Evolutionary conservation across 129 eudicot genomes (phyloP).

Genomic region (Helichrysum umbraculigerum): DNA sequence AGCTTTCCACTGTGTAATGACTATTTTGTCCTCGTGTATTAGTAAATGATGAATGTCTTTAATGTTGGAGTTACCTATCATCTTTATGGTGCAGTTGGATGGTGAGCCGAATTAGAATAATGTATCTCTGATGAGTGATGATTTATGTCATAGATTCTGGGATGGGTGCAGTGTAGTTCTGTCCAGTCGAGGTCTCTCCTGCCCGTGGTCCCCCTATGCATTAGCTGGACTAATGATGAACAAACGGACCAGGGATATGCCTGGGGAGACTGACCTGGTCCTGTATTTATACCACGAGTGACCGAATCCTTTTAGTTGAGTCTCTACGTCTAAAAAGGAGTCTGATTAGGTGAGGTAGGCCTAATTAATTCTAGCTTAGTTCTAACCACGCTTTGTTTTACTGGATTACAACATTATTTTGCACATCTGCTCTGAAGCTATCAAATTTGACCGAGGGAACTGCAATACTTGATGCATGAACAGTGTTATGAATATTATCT

Average conservation of each 20-base stretch:
- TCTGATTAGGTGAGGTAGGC: background rate
- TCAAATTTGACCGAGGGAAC: background rate
- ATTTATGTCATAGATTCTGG: background rate
- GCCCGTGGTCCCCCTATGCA: background rate
- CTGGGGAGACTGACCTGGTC: background rate
- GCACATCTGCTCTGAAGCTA: background rate
- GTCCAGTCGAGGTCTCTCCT: background rate
- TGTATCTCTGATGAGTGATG: background rate
- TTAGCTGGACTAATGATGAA: background rate
- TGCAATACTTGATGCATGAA: background rate
- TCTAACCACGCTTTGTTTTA: background rate
- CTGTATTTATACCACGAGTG: background rate
- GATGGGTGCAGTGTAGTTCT: background rate
- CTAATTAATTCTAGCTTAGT: background rate
- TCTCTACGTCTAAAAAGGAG: background rate
- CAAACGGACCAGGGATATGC: background rate
- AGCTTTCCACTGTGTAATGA: conserved; percentile 26
- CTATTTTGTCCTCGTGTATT: conserved; percentile 8
- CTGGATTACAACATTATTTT: background rate
- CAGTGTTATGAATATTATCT: background rate
- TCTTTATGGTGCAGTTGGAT: background rate
- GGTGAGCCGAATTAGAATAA: background rate
- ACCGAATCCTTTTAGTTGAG: background rate
- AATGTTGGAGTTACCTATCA: background rate
- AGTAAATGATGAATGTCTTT: conserved; percentile 21